These are phyloP conservation scores for Macadamia integrifolia DNA, from an alignment of 164 flowering plant species.

Conservation along the genomic window DNA sequence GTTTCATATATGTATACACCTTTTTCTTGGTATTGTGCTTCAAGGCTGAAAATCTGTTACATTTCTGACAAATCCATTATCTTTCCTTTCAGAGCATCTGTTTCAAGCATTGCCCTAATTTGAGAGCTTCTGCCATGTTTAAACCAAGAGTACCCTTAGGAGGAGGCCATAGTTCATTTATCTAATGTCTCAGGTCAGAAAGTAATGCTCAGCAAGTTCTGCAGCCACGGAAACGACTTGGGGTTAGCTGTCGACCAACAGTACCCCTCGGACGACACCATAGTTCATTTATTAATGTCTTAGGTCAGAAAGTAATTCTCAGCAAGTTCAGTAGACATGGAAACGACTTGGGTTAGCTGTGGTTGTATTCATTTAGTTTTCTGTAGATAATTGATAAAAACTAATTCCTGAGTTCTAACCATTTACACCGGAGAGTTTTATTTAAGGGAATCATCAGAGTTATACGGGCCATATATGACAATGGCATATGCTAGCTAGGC, in stretches of 20 bases:
- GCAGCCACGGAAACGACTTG: no score
- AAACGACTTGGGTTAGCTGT: no score
- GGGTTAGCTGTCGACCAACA: slow-evolving; percentile 32
- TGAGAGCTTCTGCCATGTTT: slow-evolving; percentile 47
- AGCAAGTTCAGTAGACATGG: no score
- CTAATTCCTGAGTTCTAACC: no score
- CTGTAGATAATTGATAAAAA: no score
- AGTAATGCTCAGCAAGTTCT: neutral
- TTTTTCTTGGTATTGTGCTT: neutral
- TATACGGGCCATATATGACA: no score
- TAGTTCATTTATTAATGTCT: slow-evolving; percentile 45
- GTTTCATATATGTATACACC: neutral
- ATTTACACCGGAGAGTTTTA: no score
- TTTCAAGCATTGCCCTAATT: slow-evolving; percentile 60
- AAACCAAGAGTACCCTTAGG: slow-evolving; percentile 83
- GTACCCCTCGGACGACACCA: slow-evolving; percentile 86
- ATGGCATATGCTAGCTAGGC: no score
- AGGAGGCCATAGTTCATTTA: slow-evolving; percentile 71
- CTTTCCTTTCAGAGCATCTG: slow-evolving; percentile 52
- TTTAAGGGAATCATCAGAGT: no score
- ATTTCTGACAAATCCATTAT: slow-evolving; percentile 10
- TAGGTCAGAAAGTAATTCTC: neutral
- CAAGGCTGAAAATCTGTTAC: neutral
- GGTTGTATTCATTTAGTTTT: no score
- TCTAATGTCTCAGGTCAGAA: slow-evolving; percentile 16